A percentile compares a stretch with the other conserved stretches of the same genome.
These are phyloP conservation scores for Starmerella scarabaei DNA, from an alignment of 805 yeast species.

Conservation along the genomic window DNA sequence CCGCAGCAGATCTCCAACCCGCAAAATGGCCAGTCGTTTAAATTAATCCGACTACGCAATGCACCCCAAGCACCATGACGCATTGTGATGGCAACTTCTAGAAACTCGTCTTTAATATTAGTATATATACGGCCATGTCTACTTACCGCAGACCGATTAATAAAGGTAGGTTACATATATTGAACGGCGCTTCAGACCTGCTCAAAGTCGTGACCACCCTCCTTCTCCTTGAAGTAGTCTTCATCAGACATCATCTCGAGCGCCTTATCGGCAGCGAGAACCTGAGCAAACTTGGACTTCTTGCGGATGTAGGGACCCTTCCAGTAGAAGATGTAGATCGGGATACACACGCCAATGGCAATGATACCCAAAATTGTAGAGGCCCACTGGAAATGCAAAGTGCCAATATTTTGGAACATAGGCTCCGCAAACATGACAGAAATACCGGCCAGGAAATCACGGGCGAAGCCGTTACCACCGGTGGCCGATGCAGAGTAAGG, in stretches of 20 bases:
- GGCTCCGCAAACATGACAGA: constrained; percentile 30
- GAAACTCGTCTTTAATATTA: too few species aligned
- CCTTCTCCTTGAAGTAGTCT: background rate
- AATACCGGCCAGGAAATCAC: constrained; percentile 32
- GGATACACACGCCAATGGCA: constrained; percentile 28
- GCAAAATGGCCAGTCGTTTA: too few species aligned
- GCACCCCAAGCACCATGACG: too few species aligned
- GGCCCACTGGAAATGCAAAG: constrained; percentile 30
- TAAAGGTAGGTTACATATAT: too few species aligned
- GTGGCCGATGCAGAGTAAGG: constrained; percentile 34
- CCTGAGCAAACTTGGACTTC: constrained; percentile 29
- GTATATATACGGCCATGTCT: too few species aligned
- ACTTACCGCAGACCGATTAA: too few species aligned
- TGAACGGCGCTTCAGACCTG: too few species aligned
- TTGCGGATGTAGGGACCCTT: constrained; percentile 30
- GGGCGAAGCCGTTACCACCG: constrained; percentile 33
- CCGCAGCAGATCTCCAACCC: too few species aligned
- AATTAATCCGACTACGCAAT: too few species aligned
- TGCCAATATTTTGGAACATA: constrained; percentile 28
- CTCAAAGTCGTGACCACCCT: too few species aligned
- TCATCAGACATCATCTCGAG: constrained; percentile 2
- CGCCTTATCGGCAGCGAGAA: constrained; percentile 7
- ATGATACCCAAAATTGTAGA: constrained; percentile 29
- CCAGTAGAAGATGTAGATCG: constrained; percentile 31
- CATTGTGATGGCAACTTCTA: too few species aligned